Conservation (phyloP, 225 moss, liverwort and hornwort species). For the Physcomitrium patens region DNA sequence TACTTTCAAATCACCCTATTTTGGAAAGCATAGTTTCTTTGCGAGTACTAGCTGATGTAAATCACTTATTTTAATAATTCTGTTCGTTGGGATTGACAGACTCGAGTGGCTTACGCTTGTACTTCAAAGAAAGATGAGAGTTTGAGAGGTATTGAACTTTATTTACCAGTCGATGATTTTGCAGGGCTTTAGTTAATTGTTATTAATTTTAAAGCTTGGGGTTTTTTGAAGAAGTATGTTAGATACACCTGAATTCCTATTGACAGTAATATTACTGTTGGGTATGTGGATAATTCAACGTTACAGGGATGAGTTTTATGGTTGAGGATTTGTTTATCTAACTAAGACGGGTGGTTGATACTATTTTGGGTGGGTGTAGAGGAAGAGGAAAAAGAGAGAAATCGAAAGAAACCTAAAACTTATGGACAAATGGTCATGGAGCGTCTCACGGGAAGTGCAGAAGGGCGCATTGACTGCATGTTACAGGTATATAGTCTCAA, state of each 20-base stretch:
- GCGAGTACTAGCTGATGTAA: neutral
- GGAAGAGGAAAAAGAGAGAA: conserved; percentile 57
- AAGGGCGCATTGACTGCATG: conserved; percentile 91
- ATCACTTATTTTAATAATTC: conserved; percentile 17
- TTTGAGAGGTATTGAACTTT: conserved; percentile 38
- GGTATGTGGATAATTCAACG: conserved; percentile 21
- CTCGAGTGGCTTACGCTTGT: conserved; percentile 77
- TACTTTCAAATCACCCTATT: conserved; percentile 4
- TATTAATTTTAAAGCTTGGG: neutral
- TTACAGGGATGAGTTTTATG: conserved; percentile 11
- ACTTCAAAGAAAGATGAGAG: conserved; percentile 46
- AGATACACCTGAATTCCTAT: neutral
- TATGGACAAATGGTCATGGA: conserved; percentile 93
- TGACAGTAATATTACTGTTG: conserved; percentile 3
- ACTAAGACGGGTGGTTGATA: conserved; percentile 8
- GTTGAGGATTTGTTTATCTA: conserved; percentile 11
- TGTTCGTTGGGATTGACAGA: conserved; percentile 56
- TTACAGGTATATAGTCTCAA: conserved; percentile 58
- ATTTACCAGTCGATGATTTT: neutral
- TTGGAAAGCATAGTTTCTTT: conserved; percentile 10
- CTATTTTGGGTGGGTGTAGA: conserved; percentile 35
- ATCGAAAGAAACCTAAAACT: conserved; percentile 58
- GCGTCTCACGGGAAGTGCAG: conserved; percentile 78
- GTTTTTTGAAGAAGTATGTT: conserved; percentile 15
- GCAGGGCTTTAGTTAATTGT: neutral